Evolutionary conservation across 169 alveolate species (phyloP).

Genomic region (Fabrea salina): DNA sequence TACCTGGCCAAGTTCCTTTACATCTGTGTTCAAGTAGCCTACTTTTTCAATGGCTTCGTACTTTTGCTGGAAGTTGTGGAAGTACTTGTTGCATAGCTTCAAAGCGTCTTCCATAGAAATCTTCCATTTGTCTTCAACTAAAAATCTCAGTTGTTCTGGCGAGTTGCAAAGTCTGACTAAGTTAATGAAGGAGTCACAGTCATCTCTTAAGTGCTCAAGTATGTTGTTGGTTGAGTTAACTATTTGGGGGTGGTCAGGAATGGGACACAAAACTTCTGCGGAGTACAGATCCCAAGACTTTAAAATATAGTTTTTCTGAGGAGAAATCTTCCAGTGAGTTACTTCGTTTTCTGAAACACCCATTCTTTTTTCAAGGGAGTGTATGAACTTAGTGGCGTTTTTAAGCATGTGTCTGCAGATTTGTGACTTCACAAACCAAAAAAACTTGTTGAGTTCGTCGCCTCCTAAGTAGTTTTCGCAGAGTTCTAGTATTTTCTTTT

Average conservation of each 20-base stretch:
- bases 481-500: not conserved
- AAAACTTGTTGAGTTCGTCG: not conserved
- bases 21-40: not conserved
- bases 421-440: not conserved
- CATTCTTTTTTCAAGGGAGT: constrained; percentile 2
- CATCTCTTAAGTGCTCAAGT: not conserved
- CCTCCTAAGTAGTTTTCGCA: not conserved
- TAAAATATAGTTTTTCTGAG: not conserved
- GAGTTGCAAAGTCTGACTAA: not conserved
- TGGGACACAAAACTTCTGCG: not conserved
- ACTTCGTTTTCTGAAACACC: not conserved
- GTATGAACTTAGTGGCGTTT: constrained; percentile 11
- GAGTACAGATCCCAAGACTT: constrained; percentile 24
- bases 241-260: not conserved
- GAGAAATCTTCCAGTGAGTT: not conserved
- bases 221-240: not conserved
- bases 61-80: not conserved
- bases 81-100: not conserved
- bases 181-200: not conserved
- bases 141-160: not conserved
- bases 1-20: not conserved
- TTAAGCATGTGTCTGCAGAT: constrained; percentile 22
- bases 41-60: constrained; percentile 13
- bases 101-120: not conserved
- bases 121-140: not conserved